Percentiles rank a stretch among this genome's conserved stretches.
Evolutionary conservation across 495 filamentous ascomycete genomes (phyloP).

Genomic region (Podospora tetraspora): DNA sequence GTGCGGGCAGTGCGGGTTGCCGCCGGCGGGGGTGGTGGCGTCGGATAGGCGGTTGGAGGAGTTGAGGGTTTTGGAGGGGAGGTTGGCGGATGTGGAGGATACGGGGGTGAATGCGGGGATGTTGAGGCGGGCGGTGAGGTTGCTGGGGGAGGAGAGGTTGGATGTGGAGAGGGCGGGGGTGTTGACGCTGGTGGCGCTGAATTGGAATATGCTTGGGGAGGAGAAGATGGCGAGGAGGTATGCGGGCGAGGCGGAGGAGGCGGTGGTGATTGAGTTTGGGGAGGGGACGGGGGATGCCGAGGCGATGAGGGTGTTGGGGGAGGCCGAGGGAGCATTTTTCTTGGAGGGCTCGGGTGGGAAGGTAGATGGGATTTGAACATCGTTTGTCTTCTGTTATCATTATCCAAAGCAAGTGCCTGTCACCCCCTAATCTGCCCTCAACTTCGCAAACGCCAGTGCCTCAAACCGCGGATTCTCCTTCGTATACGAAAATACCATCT

Average conservation of each 20-base stretch:
- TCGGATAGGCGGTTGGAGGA: constrained; percentile 26
- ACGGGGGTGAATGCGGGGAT: constrained; percentile 11
- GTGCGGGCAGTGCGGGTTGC: constrained; percentile 17
- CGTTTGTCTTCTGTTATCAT: too few relatives aligned
- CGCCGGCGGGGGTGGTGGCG: constrained; percentile 1
- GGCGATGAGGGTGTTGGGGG: constrained; percentile 19
- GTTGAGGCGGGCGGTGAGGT: constrained; percentile 21
- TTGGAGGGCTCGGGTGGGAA: constrained; percentile 16
- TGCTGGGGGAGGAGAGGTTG: constrained; percentile 28
- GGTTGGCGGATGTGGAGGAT: constrained; percentile 17
- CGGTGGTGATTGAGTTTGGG: constrained; percentile 26
- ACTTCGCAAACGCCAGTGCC: too few relatives aligned
- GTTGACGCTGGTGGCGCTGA: constrained; percentile 30
- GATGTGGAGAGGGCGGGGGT: constrained; percentile 19
- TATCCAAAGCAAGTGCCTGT: too few relatives aligned
- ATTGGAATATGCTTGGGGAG: constrained; percentile 29
- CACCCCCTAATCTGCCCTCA: too few relatives aligned
- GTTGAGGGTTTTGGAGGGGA: constrained; percentile 21
- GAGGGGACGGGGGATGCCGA: constrained; percentile 16
- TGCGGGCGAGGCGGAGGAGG: constrained; percentile 23
- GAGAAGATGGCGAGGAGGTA: constrained; percentile 9
- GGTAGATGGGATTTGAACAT: not conserved
- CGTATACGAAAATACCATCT: too few relatives aligned
- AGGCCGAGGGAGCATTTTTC: constrained; percentile 22
- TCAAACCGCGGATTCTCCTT: too few relatives aligned